Percentiles rank a stretch among this genome's conserved stretches.
These are phyloP conservation scores for Teunomyces lycoperdinae DNA, from an alignment of 805 yeast genomes.

Conservation along the genomic window DNA sequence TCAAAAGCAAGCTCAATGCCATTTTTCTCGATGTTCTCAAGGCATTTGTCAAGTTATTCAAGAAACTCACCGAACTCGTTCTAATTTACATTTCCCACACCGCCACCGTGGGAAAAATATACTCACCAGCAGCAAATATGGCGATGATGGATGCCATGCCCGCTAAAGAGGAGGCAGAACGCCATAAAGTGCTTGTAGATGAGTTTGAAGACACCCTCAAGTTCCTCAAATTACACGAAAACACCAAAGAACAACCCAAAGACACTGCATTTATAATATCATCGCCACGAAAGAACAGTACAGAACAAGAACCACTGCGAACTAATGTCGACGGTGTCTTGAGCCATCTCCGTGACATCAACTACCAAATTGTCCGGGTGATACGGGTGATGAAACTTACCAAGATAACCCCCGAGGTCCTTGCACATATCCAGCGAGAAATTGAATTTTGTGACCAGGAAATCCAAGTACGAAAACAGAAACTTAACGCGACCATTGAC, in stretches of 20 bases:
- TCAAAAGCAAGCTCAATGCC: constrained; percentile 29
- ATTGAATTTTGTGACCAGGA: constrained; percentile 27
- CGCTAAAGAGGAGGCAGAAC: constrained; percentile 26
- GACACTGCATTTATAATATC: constrained; percentile 23
- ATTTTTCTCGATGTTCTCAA: constrained; percentile 36
- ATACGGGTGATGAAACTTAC: constrained; percentile 35
- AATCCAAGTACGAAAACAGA: constrained; percentile 18
- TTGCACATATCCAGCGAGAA: constrained; percentile 21
- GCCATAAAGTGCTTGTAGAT: constrained; percentile 26
- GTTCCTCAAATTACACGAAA: constrained; percentile 16
- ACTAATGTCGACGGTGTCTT: constrained; percentile 8
- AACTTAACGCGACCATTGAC: constrained; percentile 21
- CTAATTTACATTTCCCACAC: constrained; percentile 24
- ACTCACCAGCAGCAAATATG: constrained; percentile 9
- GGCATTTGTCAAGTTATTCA: constrained; percentile 28
- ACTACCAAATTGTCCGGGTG: constrained; percentile 34
- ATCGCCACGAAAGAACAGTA: constrained; percentile 22
- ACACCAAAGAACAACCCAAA: constrained; percentile 3
- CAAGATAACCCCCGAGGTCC: constrained; percentile 31
- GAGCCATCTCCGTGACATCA: constrained; percentile 30
- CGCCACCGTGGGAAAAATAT: constrained; percentile 26
- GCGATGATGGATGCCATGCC: constrained; percentile 25
- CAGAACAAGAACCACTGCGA: background rate
- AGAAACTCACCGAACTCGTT: constrained; percentile 27
- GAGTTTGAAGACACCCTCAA: constrained; percentile 28